A percentile compares a stretch with the other conserved stretches of the same genome.
Evolutionary conservation across 768 basidiomycete genomes (phyloP).

Genomic region (Xerocomellus chrysenteron): DNA sequence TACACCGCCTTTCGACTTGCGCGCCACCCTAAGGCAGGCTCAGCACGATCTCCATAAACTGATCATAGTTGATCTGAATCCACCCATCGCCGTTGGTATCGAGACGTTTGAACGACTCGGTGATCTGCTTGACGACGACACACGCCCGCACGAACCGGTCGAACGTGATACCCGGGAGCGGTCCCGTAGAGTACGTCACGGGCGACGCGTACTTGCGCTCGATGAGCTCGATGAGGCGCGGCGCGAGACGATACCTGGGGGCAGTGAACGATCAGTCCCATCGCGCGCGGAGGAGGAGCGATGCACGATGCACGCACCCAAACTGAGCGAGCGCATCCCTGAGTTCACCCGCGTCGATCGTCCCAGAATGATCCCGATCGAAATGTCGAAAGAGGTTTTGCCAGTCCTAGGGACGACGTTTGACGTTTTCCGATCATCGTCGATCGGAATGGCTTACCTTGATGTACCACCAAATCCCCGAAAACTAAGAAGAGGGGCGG

Average conservation of each 20-base stretch:
- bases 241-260: conserved; percentile 62
- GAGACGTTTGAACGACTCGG: conserved; percentile 64
- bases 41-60: conserved; percentile 52
- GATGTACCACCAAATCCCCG: conserved; percentile 82
- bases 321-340: conserved; percentile 69
- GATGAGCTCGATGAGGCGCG: conserved; percentile 61
- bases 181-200: conserved; percentile 31
- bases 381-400: conserved; percentile 82
- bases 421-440: not conserved
- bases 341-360: conserved; percentile 72
- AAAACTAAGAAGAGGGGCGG: conserved; percentile 42
- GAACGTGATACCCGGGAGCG: conserved; percentile 68
- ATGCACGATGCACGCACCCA: conserved; percentile 45
- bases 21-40: conserved; percentile 32
- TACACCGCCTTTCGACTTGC: not conserved
- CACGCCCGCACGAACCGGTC: conserved; percentile 87
- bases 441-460: conserved; percentile 37
- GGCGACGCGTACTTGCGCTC: conserved; percentile 72
- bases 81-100: conserved; percentile 61
- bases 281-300: too few species aligned
- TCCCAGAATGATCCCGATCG: conserved; percentile 79
- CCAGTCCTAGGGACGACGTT: conserved; percentile 55
- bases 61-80: conserved; percentile 55
- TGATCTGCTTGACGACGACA: conserved; percentile 76
- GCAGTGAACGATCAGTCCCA: too few species aligned